Evolutionary conservation across 805 yeast genomes (phyloP), one percentile per base, ranked within the genome.

Genomic region (Tetrapisispora arboricola): DNA sequence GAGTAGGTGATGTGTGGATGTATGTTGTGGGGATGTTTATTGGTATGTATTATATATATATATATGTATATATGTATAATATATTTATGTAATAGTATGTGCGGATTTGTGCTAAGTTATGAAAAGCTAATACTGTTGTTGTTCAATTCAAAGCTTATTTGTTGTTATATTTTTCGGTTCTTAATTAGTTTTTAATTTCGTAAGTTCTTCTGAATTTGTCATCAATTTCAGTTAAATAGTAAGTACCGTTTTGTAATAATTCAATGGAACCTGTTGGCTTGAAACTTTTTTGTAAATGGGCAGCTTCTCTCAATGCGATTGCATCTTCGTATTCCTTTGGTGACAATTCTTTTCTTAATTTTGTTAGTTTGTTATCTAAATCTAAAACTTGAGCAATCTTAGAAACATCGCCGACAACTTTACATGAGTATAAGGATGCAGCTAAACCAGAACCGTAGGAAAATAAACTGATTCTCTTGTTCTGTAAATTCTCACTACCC

Each of bases 361-460:
- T 17, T 40, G 72, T 74, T 48, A 92, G 74, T 63, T 76, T 77
- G 56, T 71, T 57, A 57, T 80, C 78, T 49, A 92, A 68, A 64
- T 82, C 74, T 57, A 90, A 75, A 43, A 68, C 71, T 49, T 74
- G 63, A 48, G 74, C 74, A 49, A 88, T 81, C 46, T 72, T 52
- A 22, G 82, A 66, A 46, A 88, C 70, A 65, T 92, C 97, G 44
- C 94, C 95, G 48, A 71, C 75, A 47, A 92, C 84, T 47, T 68
- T 75, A 49, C 80, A 77, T 33, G 95, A 81, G 68, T 76, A 84
- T 65, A 92, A 70, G 30, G 95, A 77, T 15, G 97, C 74, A 34
- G 99, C 99, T 48, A 92, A 76, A 58, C 99, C 99, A 13, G 97
- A 90, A 52, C 99, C 99, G 65, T 92, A 92, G 17, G 98, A 92